These are phyloP conservation scores for Speleostelium caveatum DNA, from an alignment of 78 protist genomes.

Conservation along the genomic window DNA sequence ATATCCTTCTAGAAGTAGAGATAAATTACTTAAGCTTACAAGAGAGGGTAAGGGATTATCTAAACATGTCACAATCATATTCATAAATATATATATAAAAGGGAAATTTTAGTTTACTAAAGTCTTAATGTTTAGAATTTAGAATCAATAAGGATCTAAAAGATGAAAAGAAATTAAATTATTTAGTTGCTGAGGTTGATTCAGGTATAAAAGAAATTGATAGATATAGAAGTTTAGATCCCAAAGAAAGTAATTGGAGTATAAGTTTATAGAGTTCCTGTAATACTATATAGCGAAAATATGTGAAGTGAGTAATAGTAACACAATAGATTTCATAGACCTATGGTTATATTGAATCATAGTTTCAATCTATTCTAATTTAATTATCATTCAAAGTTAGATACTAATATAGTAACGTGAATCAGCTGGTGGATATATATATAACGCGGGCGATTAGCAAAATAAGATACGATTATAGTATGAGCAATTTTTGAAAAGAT, in stretches of 20 bases:
- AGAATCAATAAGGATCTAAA: constrained; percentile 41
- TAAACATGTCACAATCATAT: background rate
- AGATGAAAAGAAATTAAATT: constrained; percentile 12
- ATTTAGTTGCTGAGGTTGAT: constrained; percentile 34
- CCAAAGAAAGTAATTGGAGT: constrained; percentile 28
- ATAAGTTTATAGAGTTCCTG: too few relatives aligned
- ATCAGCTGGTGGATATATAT: too few relatives aligned
- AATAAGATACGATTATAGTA: too few relatives aligned
- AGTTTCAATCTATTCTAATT: too few relatives aligned
- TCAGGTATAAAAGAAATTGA: constrained; percentile 59
- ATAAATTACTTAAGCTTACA: constrained; percentile 12
- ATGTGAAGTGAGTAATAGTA: too few relatives aligned
- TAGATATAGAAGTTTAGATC: constrained; percentile 35
- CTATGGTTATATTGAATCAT: too few relatives aligned
- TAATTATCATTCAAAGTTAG: too few relatives aligned
- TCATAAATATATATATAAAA: background rate
- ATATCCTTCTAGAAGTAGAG: constrained; percentile 55
- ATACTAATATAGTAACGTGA: too few relatives aligned
- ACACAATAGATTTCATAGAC: too few relatives aligned
- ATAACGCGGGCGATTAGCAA: too few relatives aligned
- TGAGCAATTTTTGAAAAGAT: too few relatives aligned
- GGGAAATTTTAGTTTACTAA: background rate
- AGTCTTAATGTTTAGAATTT: constrained; percentile 14
- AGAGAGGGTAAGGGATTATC: constrained; percentile 37
- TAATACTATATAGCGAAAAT: too few relatives aligned